Base-by-base conservation (phyloP, 2,329 filamentous ascomycete species). In the Epichloe scottii region DNA sequence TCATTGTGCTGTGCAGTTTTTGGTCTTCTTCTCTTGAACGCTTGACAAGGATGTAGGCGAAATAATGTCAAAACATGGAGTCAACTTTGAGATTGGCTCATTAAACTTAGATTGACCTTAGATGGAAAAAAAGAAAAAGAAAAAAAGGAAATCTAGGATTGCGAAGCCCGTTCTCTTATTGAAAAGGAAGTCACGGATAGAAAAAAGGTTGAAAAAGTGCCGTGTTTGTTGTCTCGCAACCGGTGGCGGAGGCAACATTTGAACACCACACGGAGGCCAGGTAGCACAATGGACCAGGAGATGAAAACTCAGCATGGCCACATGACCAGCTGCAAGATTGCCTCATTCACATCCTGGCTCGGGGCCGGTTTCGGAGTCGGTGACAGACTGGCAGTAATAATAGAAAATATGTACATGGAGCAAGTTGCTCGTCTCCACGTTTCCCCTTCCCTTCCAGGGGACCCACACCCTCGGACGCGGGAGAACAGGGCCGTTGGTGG, bases 241-340 rank as follows among this genome's bases (percentile, higher is more conserved):
- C 15, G 39, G n/a, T n/a, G 17, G 39, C 39, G 39, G 39, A 41
- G 39, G 17, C 17, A 41, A 41, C 37, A 39, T 11, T 10, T 30
- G 30, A 30, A 30, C 8, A 30, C 30, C 8, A 30, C 30, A 30
- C 30, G 30, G 30, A 4, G 30, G 30, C 8, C 26, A 30, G 7
- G 26, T 41, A 34, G 19, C 43, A 34, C 33, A 12, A 12, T n/a
- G 7, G 30, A 39, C 49, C 14, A 15, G 46, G 43, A 21, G 43
- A 33, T 19, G 41, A 55, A 55, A 53, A 55, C n/a, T 55, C 51
- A 50, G 49, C 42, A 37, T 51, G 51, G 46, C 49, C 54, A 55
- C 54, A 52, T 55, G 54, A 55, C 54, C 44, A 21, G 37, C 26
- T 48, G 33, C 41, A 49, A 55, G 51, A 54, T 55, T 55, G 51